Percentiles rank a stretch among this genome's conserved stretches.
phyloP scores from a whole-genome alignment of 176 grass and related monocot genomes.

The Zea luxurians region DNA sequence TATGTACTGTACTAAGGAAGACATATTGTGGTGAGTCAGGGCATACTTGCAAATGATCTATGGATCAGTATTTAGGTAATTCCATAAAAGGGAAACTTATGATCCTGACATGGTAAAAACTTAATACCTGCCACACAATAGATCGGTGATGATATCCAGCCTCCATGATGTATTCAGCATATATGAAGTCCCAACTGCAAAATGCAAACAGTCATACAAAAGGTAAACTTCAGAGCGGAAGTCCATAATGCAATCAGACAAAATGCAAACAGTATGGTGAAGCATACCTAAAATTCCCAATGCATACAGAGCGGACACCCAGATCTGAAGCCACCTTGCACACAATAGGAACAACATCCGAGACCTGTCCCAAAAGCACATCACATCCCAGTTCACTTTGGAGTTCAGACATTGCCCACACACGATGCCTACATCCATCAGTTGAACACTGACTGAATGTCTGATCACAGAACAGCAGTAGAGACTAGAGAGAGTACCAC shows the following conservation, averaged over 20 bases:
- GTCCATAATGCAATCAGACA: not conserved
- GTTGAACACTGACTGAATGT: not conserved
- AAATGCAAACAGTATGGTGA: not conserved
- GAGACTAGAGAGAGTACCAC: slow-evolving; percentile 43
- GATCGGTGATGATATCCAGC: slow-evolving; percentile 79
- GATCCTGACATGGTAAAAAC: not conserved
- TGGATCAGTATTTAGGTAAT: not conserved
- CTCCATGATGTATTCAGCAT: slow-evolving; percentile 79
- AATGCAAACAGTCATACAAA: slow-evolving; percentile 29
- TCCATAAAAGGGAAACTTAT: not conserved
- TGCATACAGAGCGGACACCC: slow-evolving; percentile 64
- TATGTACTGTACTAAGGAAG: not conserved
- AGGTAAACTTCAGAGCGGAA: not conserved
- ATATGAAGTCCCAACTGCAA: slow-evolving; percentile 95
- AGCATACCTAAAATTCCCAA: slow-evolving; percentile 82
- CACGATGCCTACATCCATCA: not conserved
- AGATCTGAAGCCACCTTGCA: slow-evolving; percentile 73
- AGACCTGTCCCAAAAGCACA: slow-evolving; percentile 46
- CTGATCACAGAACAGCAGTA: not conserved
- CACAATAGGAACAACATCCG: slow-evolving; percentile 83
- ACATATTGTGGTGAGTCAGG: not conserved
- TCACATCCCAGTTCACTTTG: not conserved
- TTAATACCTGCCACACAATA: slow-evolving; percentile 84
- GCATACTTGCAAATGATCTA: not conserved
- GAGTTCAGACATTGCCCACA: not conserved